phyloP scores from a whole-genome alignment of 371 early-diverging fungal genomes.

The Mucor piriformis region DNA sequence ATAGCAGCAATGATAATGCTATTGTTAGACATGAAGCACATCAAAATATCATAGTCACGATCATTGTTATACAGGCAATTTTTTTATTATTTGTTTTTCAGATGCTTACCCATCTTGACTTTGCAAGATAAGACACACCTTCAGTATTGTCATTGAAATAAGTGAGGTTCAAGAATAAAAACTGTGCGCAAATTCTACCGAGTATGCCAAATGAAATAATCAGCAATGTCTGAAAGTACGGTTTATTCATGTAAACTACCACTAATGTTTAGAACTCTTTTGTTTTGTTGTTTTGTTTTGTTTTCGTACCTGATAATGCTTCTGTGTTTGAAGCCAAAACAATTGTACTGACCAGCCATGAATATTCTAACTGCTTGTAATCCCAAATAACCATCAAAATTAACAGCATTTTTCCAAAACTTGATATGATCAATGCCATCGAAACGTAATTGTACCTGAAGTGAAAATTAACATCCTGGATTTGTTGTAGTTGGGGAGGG shows the following conservation, averaged over 20 bases:
- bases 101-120: conserved; percentile 22
- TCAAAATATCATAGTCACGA: too few relatives aligned
- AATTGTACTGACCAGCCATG: conserved; percentile 79
- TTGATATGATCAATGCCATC: conserved; percentile 82
- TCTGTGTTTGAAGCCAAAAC: conserved; percentile 85
- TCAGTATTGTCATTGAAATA: conserved; percentile 14
- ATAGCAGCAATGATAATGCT: too few relatives aligned
- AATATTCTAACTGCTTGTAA: conserved; percentile 81
- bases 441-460: conserved; percentile 67
- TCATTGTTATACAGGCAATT: too few relatives aligned
- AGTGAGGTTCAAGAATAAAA: conserved; percentile 52
- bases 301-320: conserved; percentile 76
- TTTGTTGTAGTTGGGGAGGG: too few relatives aligned
- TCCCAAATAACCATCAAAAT: conserved; percentile 96
- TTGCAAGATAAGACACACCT: neutral
- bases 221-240: conserved; percentile 46
- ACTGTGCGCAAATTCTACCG: conserved; percentile 52
- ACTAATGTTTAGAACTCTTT: neutral
- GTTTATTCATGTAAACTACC: conserved; percentile 58
- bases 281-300: neutral
- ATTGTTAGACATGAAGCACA: too few relatives aligned
- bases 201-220: conserved; percentile 56
- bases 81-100: conserved; percentile 4
- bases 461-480: too few relatives aligned
- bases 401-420: conserved; percentile 88